Evolutionary conservation across 768 basidiomycete species (phyloP).

Genomic region (Thelephora aurantiotincta): DNA sequence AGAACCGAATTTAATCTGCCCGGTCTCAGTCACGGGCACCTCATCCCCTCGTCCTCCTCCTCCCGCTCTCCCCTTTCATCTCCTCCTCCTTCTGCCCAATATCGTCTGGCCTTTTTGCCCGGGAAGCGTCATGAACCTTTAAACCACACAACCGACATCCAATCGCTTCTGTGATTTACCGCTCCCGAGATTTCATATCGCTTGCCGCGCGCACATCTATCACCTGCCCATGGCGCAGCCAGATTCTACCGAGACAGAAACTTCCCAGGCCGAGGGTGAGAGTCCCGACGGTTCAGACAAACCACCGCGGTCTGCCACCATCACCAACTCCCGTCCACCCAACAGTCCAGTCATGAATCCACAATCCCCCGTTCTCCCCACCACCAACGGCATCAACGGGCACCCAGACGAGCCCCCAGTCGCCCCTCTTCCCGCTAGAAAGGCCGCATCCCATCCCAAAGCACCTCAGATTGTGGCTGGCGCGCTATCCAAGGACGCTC

Average conservation of each 20-base stretch:
- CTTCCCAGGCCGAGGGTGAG: constrained; percentile 40
- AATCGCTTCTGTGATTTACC: constrained; percentile 9
- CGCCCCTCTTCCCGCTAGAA: constrained; percentile 39
- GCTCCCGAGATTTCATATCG: constrained; percentile 7
- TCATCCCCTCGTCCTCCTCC: constrained; percentile 2
- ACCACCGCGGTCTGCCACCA: constrained; percentile 23
- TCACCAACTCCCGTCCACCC: neutral
- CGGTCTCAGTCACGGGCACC: constrained; percentile 11
- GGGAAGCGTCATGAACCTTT: constrained; percentile 22
- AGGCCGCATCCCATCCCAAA: constrained; percentile 32
- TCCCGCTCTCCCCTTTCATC: neutral
- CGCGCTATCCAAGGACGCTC: constrained; percentile 15
- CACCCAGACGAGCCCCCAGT: constrained; percentile 10
- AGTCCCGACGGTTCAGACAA: constrained; percentile 45
- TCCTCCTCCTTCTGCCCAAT: too few relatives aligned
- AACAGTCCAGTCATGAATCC: neutral
- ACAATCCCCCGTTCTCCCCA: constrained; percentile 9
- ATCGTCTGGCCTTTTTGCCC: constrained; percentile 11
- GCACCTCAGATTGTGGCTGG: constrained; percentile 17
- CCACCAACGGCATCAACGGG: constrained; percentile 4
- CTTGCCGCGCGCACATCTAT: constrained; percentile 9
- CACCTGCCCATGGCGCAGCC: constrained; percentile 12
- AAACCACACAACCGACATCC: constrained; percentile 16
- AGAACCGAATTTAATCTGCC: constrained; percentile 7
- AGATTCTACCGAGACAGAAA: constrained; percentile 22